Percentiles rank a stretch among this genome's conserved stretches.
These are phyloP conservation scores for Pyrenochaeta sp. DNA, from an alignment of 2,329 filamentous ascomycete species.

Conservation along the genomic window DNA sequence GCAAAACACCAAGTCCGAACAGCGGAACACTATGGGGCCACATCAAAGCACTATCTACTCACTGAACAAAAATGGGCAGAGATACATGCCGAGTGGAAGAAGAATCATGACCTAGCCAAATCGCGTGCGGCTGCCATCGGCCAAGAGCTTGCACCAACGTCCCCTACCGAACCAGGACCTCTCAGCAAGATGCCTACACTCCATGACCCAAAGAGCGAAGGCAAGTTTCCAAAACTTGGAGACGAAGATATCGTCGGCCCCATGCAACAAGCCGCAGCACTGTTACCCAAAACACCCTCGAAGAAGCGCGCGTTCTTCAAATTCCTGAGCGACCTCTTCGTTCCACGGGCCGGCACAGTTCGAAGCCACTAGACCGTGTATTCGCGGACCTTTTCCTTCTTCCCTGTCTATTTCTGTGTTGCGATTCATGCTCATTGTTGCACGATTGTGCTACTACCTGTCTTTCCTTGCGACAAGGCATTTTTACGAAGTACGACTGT, in stretches of 20 bases:
- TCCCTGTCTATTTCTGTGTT: slow-evolving; percentile 42
- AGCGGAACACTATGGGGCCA: slow-evolving; percentile 88
- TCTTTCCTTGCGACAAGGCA: slow-evolving; percentile 22
- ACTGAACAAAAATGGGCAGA: slow-evolving; percentile 90
- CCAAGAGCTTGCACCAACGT: slow-evolving; percentile 44
- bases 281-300: slow-evolving; percentile 49
- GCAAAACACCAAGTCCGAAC: slow-evolving; percentile 88
- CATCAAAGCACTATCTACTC: slow-evolving; percentile 85
- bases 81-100: slow-evolving; percentile 78
- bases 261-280: slow-evolving; percentile 63
- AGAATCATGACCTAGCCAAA: slow-evolving; percentile 71
- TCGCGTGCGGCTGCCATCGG: slow-evolving; percentile 48
- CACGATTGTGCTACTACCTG: slow-evolving; percentile 43
- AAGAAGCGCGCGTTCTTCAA: slow-evolving; percentile 51
- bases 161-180: slow-evolving; percentile 60
- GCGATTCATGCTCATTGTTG: slow-evolving; percentile 36
- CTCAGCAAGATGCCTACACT: slow-evolving; percentile 74
- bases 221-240: slow-evolving; percentile 87
- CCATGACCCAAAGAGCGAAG: slow-evolving; percentile 70
- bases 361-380: slow-evolving; percentile 31
- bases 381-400: slow-evolving; percentile 13
- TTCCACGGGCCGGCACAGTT: slow-evolving; percentile 35
- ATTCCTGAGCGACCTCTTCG: slow-evolving; percentile 48
- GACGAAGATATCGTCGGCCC: slow-evolving; percentile 94
- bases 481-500: slow-evolving; percentile 51